Evolutionary conservation across 164 flowering plant genomes (phyloP).

Genomic region (Akebia trifoliata): DNA sequence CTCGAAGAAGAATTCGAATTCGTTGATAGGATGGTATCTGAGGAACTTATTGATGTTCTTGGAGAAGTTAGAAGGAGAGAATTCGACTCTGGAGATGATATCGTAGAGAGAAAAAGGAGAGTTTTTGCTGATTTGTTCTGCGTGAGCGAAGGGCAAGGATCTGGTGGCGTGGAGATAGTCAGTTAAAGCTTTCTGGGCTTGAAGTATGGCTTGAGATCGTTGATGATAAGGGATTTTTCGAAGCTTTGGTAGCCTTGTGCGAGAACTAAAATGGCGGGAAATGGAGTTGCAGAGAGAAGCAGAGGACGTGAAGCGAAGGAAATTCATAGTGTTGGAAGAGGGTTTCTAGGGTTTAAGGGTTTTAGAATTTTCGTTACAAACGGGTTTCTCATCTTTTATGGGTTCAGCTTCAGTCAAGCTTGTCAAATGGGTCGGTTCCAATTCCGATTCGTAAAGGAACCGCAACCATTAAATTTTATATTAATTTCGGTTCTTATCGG

Average conservation of each 20-base stretch:
- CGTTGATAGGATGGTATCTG: conserved; percentile 66
- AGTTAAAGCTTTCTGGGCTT: conserved; percentile 50
- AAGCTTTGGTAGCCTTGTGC: conserved; percentile 18
- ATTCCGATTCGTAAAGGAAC: no score
- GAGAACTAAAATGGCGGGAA: conserved; percentile 25
- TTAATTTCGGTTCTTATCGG: no score
- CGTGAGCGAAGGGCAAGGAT: conserved; percentile 41
- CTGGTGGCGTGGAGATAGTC: conserved; percentile 70
- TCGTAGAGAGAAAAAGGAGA: conserved; percentile 32
- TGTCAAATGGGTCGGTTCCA: no score
- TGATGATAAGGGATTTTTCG: conserved; percentile 26
- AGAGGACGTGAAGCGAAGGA: not conserved
- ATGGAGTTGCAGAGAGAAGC: conserved; percentile 1
- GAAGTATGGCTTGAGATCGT: conserved; percentile 26
- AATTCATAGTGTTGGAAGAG: conserved; percentile 4
- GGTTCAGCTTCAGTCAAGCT: no score
- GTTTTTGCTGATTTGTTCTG: conserved; percentile 56
- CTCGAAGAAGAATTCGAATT: conserved; percentile 61
- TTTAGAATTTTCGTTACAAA: not conserved
- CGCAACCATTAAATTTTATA: no score
- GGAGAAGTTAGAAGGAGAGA: conserved; percentile 24
- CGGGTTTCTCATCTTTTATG: no score
- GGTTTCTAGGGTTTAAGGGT: not conserved
- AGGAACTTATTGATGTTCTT: conserved; percentile 35
- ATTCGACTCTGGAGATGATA: conserved; percentile 32